Percentiles rank a stretch among this genome's conserved stretches.
Conservation (phyloP, 257 asterid species). For the Linderniella brevidens region DNA sequence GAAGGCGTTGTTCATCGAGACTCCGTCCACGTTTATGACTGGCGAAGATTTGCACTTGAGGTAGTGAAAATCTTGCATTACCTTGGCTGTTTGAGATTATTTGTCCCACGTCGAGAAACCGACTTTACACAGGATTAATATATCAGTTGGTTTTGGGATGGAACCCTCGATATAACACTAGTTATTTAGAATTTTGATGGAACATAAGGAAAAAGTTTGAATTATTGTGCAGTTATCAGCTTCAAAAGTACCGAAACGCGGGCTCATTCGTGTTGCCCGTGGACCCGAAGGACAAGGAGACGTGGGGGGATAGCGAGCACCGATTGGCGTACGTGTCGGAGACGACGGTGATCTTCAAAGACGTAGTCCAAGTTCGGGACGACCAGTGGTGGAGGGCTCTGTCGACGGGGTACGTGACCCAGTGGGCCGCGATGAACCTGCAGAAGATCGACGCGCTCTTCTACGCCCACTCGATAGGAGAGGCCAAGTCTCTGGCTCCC, state of each 20-base stretch:
- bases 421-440: slow-evolving; percentile 91
- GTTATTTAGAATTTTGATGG: no score
- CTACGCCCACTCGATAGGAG: slow-evolving; percentile 64
- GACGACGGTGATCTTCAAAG: slow-evolving; percentile 86
- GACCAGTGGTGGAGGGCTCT: slow-evolving; percentile 99
- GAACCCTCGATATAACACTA: no score
- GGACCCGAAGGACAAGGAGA: slow-evolving; percentile 69
- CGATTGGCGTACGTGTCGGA: slow-evolving; percentile 81
- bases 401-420: slow-evolving; percentile 69
- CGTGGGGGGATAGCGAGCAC: slow-evolving; percentile 97
- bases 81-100: no score
- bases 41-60: slow-evolving; percentile 95
- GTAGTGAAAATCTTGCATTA: no score
- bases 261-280: slow-evolving; percentile 77
- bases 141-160: no score
- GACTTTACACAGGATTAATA: no score
- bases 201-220: no score
- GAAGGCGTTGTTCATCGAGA: slow-evolving; percentile 72
- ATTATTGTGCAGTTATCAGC: slow-evolving; percentile 54
- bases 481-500: slow-evolving; percentile 63
- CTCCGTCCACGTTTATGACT: slow-evolving; percentile 76
- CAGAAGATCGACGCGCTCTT: slow-evolving; percentile 74
- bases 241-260: slow-evolving; percentile 79
- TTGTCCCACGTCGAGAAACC: no score
- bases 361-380: slow-evolving; percentile 66